Evolutionary conservation across 345 rosid species (phyloP).

Genomic region (Salix suchowensis): DNA sequence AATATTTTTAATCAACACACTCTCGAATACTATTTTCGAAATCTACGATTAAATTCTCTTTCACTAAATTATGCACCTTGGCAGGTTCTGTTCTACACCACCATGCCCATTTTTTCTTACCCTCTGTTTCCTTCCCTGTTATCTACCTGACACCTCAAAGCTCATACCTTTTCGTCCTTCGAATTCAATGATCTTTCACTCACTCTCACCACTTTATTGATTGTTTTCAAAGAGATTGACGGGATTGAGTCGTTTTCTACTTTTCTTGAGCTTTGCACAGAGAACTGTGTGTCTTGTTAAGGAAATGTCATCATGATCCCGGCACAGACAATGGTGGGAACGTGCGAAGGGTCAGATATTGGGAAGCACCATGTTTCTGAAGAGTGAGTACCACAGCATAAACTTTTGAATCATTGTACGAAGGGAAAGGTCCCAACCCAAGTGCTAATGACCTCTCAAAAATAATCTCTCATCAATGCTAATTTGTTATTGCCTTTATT

Average conservation of each 20-base stretch:
- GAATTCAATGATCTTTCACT: not conserved
- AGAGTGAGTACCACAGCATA: too few relatives aligned
- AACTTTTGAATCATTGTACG: not conserved
- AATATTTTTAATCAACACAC: too few relatives aligned
- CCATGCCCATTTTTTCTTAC: conserved; percentile 7
- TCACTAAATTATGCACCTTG: conserved; percentile 14
- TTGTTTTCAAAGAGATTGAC: not conserved
- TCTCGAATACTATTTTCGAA: too few relatives aligned
- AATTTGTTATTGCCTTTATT: not conserved
- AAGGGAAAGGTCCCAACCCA: not conserved
- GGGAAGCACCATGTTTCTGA: not conserved
- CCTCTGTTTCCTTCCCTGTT: not conserved
- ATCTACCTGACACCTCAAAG: not conserved
- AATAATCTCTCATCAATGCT: not conserved
- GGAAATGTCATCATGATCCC: conserved; percentile 21
- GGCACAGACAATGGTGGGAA: conserved; percentile 31
- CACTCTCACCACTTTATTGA: not conserved
- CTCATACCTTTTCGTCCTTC: not conserved
- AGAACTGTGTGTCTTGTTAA: conserved; percentile 14
- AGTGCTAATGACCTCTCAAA: not conserved
- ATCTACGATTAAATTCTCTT: not conserved
- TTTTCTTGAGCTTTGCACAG: not conserved
- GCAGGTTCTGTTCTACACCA: conserved; percentile 4
- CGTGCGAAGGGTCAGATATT: conserved; percentile 21
- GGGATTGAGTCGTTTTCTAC: not conserved